Evolutionary conservation across 148 eudicot species (phyloP), one percentile per base, ranked within the genome.

Genomic region (Cornus kousa): DNA sequence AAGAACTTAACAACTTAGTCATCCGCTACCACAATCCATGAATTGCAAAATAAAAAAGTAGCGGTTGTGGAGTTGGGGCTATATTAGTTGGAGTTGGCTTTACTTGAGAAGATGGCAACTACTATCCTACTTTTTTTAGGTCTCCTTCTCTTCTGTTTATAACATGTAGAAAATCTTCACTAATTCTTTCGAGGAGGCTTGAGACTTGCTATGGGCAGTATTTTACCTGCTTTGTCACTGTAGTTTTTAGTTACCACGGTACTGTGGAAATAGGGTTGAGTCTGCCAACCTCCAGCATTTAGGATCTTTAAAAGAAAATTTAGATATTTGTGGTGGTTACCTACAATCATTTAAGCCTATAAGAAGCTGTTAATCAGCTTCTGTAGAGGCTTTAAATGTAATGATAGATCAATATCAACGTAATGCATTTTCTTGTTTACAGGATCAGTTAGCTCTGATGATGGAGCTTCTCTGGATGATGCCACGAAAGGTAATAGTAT

Each of bases 401-500:
- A 16, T 9, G 43, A 16, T 40, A n/a, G 31, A 57, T 16, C 64
- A 57, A 13, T 57, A 62, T 62, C 39, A 43, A 64, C 77, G 24
- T 22, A 62, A 17, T 76, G 31, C 17, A 33, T 48, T 24, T 31
- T 76, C 71, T 67, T 78, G 62, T 62, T 31, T 76, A 24, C 84
- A 89, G 92, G 92, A 89, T 79, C 92, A 89, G 83, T 84, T 89
- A 55, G 92, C 92, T 22, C 72, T 89, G 77, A 89, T 89, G 92
- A 89, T 89, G 92, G 92, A 89, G 81, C 88, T 87, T 82, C 77
- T 89, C 33, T 90, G 92, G 66, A 87, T 84, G 90, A 89, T 89
- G 90, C 92, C 90, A 19, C 90, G 92, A 46, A 89, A 89, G 90
- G 92, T 89, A 80, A 78, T 70, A 78, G 46, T n/a, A 53, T 65